Conservation (phyloP, 257 asterid species). For the Solanum ossicruentum region DNA sequence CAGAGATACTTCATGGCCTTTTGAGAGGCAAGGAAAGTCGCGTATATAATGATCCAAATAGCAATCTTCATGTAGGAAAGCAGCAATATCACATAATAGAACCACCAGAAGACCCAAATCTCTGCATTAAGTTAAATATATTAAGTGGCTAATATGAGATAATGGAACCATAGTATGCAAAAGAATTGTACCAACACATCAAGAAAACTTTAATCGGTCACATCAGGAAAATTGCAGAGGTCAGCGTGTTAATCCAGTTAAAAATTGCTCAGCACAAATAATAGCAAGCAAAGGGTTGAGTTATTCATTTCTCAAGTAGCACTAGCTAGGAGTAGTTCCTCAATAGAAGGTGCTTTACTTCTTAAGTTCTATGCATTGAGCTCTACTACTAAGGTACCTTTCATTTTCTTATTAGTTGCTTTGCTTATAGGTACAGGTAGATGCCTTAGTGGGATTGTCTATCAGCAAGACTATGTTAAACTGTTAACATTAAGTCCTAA, state of each 20-base stretch:
- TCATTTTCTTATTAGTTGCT: not conserved
- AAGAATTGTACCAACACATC: not conserved
- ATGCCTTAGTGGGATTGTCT: not conserved
- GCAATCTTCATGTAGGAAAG: slow-evolving; percentile 49
- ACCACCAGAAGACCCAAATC: slow-evolving; percentile 75
- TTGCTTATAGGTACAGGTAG: not conserved
- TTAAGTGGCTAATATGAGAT: not conserved
- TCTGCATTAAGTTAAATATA: slow-evolving; percentile 26
- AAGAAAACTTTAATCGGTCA: not conserved
- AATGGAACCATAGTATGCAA: not conserved
- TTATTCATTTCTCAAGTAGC: not conserved
- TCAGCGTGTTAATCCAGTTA: not conserved
- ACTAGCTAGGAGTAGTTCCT: not conserved
- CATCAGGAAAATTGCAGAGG: not conserved
- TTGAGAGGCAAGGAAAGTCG: slow-evolving; percentile 63
- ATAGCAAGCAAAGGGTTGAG: no score
- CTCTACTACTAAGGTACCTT: not conserved
- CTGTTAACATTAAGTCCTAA: not conserved
- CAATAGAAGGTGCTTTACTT: not conserved
- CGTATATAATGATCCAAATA: slow-evolving; percentile 85
- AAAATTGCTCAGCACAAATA: not conserved
- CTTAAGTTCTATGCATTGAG: not conserved
- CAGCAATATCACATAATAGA: slow-evolving; percentile 61
- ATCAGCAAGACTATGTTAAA: not conserved
- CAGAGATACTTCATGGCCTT: slow-evolving; percentile 23